Evolutionary conservation across 2,329 filamentous ascomycete species (phyloP).

Genomic region (Fusarium sp.): DNA sequence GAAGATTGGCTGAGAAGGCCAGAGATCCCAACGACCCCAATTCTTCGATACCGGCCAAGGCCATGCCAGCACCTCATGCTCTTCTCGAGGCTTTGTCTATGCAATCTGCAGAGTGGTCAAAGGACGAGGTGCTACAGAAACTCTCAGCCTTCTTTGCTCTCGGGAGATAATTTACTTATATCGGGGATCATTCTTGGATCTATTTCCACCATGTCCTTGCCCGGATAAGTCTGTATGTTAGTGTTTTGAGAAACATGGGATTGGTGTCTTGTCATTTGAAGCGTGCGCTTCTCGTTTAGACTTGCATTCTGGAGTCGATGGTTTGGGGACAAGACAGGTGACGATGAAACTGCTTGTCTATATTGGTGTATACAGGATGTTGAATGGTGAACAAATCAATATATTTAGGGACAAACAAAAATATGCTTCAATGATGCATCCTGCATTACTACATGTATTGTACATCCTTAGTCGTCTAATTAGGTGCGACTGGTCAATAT

Average conservation of each 20-base stretch:
- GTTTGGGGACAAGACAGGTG: conserved; percentile 39
- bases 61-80: conserved; percentile 74
- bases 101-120: conserved; percentile 70
- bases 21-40: conserved; percentile 65
- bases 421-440: conserved; percentile 39
- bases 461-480: conserved; percentile 43
- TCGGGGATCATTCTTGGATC: conserved; percentile 33
- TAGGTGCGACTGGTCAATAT: conserved; percentile 43
- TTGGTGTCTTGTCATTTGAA: conserved; percentile 45
- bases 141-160: conserved; percentile 67
- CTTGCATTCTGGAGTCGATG: conserved; percentile 48
- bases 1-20: conserved; percentile 75
- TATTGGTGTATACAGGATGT: conserved; percentile 43
- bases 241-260: conserved; percentile 44
- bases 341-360: conserved; percentile 39
- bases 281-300: conserved; percentile 46
- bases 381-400: conserved; percentile 44
- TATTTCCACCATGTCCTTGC: conserved; percentile 21
- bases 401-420: conserved; percentile 41
- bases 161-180: conserved; percentile 58
- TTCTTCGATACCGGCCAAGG: conserved; percentile 66
- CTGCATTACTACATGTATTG: conserved; percentile 49
- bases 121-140: conserved; percentile 75
- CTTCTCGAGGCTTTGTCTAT: conserved; percentile 76
- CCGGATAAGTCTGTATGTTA: conserved; percentile 48